Evolutionary conservation across 2,329 filamentous ascomycete species (phyloP), one percentile per base, ranked within the genome.

Genomic region (Hypoxylon sp.): DNA sequence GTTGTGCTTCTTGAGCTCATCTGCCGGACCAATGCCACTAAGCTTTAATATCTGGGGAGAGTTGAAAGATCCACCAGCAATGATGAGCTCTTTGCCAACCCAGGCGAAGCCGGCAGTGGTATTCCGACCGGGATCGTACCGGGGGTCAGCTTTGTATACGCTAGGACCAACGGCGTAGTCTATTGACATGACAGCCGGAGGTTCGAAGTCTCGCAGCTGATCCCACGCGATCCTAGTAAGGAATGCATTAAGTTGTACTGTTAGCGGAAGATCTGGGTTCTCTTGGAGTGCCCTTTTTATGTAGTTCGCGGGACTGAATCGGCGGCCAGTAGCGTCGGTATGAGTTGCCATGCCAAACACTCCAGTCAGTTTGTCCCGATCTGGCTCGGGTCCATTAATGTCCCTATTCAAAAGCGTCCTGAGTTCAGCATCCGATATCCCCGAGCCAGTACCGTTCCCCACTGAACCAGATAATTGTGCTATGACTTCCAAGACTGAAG

Each of bases 51-150:
- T 77, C 56, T 88, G 84, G 0, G 87, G 86, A 0, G 84, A 82
- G 68, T 87, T 85, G 72, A 85, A 85, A 2, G 81, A 78, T 0
- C 87, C 87, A 0, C 82, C 84, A 0, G 85, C 82, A 5, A 89
- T 64, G 56, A 84, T 82, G 62, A 83, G 77, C 70, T 89, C 87
- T 29, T 79, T 79, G 1, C 75, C 80, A 11, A 70, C 68, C 54
- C 71, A 75, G 3, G 83, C 83, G 10, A 65, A 78, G n/a, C 74
- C 78, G 1, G 66, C 70, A 14, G 81, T 79, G 5, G 72, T 68
- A 29, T 72, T 71, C 44, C 78, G 79, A 29, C 3, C 44, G 3
- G 69, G 58, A 47, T 71, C 62, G 46, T 70, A 59, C 50, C 71
- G 63, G 10, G 73, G 71, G 33, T 73, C 71, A 2, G 72, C 72